phyloP scores from a whole-genome alignment of 257 asterid genomes.

The Apocynum venetum region DNA sequence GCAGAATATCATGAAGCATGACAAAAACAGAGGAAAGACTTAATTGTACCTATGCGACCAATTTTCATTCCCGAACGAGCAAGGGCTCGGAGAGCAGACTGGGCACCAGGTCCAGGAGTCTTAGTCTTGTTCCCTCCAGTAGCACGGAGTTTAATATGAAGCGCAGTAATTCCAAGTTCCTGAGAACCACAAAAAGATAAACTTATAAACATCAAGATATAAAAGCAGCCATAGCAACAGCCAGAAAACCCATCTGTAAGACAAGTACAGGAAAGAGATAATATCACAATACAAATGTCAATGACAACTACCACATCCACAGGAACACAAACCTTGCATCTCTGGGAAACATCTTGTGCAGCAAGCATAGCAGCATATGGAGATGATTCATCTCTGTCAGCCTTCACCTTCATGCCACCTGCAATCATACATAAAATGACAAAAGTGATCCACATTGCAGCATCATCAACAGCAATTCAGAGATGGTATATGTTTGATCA shows the following conservation, averaged over 20 bases:
- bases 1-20: neutral
- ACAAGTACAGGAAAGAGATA: neutral
- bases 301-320: neutral
- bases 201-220: neutral
- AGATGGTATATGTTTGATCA: neutral
- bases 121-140: constrained; percentile 94
- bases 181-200: constrained; percentile 16
- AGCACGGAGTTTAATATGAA: constrained; percentile 87
- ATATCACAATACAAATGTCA: neutral
- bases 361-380: constrained; percentile 99
- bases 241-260: neutral
- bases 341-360: constrained; percentile 74
- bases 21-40: neutral
- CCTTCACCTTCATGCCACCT: constrained; percentile 97
- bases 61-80: constrained; percentile 96
- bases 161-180: constrained; percentile 86
- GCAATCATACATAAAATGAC: neutral
- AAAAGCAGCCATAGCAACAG: neutral
- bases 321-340: constrained; percentile 68
- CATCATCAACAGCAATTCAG: neutral
- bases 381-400: constrained; percentile 92
- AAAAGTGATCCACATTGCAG: neutral
- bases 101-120: constrained; percentile 97
- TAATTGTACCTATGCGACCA: constrained; percentile 75
- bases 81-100: constrained; percentile 86